Evolutionary conservation across 495 filamentous ascomycete genomes (phyloP).

Genomic region (Aspergillus bertholletiae): DNA sequence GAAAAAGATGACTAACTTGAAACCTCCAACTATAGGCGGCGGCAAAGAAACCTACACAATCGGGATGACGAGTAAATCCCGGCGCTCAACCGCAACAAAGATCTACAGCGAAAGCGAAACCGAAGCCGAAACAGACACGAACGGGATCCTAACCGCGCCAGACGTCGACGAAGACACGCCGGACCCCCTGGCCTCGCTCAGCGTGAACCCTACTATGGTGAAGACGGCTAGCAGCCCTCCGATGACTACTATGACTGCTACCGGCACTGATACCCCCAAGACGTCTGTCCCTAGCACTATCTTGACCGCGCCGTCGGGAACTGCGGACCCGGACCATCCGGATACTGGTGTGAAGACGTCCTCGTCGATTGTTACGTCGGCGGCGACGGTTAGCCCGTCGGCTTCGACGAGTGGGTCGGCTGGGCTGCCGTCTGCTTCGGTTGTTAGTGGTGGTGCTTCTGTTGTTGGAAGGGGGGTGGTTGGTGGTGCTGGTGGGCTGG

Average conservation of each 20-base stretch:
- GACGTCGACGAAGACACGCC: neutral
- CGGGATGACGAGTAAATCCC: no score
- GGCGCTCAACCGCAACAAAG: no score
- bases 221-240: constrained; percentile 14
- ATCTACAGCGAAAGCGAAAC: no score
- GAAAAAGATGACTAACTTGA: no score
- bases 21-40: constrained; percentile 32
- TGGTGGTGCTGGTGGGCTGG: neutral
- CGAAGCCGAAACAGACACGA: no score
- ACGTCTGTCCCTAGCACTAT: constrained; percentile 8
- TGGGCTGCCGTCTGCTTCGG: neutral
- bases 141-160: constrained; percentile 28
- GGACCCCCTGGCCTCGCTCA: constrained; percentile 7
- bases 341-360: neutral
- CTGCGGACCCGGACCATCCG: neutral
- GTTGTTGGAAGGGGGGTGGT: neutral
- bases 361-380: neutral
- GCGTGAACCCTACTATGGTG: constrained; percentile 16
- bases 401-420: neutral
- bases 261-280: neutral
- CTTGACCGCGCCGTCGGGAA: neutral
- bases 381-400: neutral
- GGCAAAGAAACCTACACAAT: no score
- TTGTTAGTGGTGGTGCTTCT: neutral
- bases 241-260: neutral